Percentiles rank a stretch among this genome's conserved stretches.
Conservation (phyloP, 805 yeast species). For the Kodamaea leandrae region DNA sequence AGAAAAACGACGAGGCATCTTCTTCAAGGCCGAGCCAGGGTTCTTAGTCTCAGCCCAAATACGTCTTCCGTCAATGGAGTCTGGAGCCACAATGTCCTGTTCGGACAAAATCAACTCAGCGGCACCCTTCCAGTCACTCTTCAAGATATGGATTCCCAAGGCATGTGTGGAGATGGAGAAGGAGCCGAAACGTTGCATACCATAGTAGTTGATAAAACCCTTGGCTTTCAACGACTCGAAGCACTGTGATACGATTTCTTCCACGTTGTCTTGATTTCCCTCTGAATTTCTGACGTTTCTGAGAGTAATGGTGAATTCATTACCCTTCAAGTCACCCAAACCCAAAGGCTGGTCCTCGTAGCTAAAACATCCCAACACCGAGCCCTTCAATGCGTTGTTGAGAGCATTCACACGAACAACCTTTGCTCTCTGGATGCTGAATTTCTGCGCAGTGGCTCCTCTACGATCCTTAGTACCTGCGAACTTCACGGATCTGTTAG, state of each 20-base stretch:
- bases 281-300: slow-evolving; percentile 58
- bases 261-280: slow-evolving; percentile 32
- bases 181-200: slow-evolving; percentile 98
- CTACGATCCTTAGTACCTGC: slow-evolving; percentile 98
- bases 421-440: slow-evolving; percentile 64
- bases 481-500: slow-evolving; percentile 67
- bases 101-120: slow-evolving; percentile 77
- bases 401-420: slow-evolving; percentile 74
- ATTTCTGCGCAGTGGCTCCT: slow-evolving; percentile 88
- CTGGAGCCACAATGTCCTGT: slow-evolving; percentile 81
- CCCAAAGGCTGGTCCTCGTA: slow-evolving; percentile 61
- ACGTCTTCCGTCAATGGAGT: slow-evolving; percentile 76
- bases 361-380: slow-evolving; percentile 73
- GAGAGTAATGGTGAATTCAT: slow-evolving; percentile 82
- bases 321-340: slow-evolving; percentile 85
- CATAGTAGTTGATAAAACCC: slow-evolving; percentile 93
- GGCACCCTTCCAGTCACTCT: slow-evolving; percentile 76
- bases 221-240: slow-evolving; percentile 54
- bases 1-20: slow-evolving; percentile 83
- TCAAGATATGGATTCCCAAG: slow-evolving; percentile 70
- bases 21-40: slow-evolving; percentile 59
- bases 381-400: slow-evolving; percentile 73
- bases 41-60: slow-evolving; percentile 76
- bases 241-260: slow-evolving; percentile 48
- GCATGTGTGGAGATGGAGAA: slow-evolving; percentile 89